A percentile compares a stretch with the other conserved stretches of the same genome.
phyloP scores from a whole-genome alignment of 1,284 basidiomycete genomes.

The Cryptococcus wingfieldii region DNA sequence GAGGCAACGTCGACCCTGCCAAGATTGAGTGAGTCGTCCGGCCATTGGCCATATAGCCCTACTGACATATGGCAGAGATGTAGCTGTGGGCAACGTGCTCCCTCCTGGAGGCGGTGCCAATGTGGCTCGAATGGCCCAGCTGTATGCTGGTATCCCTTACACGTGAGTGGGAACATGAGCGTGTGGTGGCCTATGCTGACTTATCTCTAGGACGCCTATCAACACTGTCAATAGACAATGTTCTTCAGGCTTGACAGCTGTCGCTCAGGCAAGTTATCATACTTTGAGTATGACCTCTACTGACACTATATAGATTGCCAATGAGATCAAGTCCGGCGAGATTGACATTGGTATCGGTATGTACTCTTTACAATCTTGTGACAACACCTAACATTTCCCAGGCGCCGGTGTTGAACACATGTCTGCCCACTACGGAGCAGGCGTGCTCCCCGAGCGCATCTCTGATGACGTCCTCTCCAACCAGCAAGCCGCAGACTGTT shows the following conservation, averaged over 20 bases:
- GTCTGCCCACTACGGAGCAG: slow-evolving; percentile 77
- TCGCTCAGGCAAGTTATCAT: slow-evolving; percentile 56
- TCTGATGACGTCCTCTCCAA: slow-evolving; percentile 75
- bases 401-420: slow-evolving; percentile 95
- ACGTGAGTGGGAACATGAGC: slow-evolving; percentile 48
- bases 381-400: slow-evolving; percentile 32
- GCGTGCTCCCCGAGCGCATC: slow-evolving; percentile 65
- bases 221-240: slow-evolving; percentile 94
- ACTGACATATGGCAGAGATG: slow-evolving; percentile 57
- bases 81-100: slow-evolving; percentile 90
- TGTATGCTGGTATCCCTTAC: slow-evolving; percentile 86
- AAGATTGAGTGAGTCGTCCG: slow-evolving; percentile 39
- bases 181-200: neutral
- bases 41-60: slow-evolving; percentile 55
- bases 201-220: slow-evolving; percentile 55
- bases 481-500: slow-evolving; percentile 82
- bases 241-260: slow-evolving; percentile 83
- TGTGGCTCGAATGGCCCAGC: slow-evolving; percentile 88
- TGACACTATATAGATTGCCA: slow-evolving; percentile 63
- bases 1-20: slow-evolving; percentile 42
- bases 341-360: slow-evolving; percentile 89
- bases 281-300: neutral
- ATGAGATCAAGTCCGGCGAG: slow-evolving; percentile 75
- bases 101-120: slow-evolving; percentile 85
- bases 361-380: slow-evolving; percentile 21